A percentile compares a stretch with the other conserved stretches of the same genome.
Evolutionary conservation across 208 protist genomes (phyloP).

Genomic region (Herpetomonas tarakana): DNA sequence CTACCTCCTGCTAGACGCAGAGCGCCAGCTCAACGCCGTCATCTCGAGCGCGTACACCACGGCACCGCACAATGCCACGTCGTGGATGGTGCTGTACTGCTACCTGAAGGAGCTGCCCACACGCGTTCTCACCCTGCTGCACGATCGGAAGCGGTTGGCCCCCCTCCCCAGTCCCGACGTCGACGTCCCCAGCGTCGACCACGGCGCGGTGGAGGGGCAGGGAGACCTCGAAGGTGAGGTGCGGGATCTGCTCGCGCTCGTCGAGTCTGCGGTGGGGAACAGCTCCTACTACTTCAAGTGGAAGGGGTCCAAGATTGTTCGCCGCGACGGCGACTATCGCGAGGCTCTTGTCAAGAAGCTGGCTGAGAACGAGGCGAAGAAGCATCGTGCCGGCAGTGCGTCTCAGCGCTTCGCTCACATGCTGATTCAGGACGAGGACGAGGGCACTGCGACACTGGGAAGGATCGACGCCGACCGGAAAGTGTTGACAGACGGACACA

Average conservation of each 20-base stretch:
- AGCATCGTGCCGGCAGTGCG: background rate
- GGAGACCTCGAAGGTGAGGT: background rate
- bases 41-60: constrained; percentile 9
- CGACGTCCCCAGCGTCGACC: background rate
- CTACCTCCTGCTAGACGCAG: constrained; percentile 26
- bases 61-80: constrained; percentile 4
- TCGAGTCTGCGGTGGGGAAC: background rate
- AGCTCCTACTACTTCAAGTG: background rate
- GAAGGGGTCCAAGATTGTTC: background rate
- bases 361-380: background rate
- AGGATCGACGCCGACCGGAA: background rate
- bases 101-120: constrained; percentile 38
- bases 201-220: background rate
- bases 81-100: constrained; percentile 45
- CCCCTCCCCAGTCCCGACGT: background rate
- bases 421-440: background rate
- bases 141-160: constrained; percentile 14
- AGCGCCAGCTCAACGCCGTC: constrained; percentile 23
- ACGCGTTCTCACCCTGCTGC: constrained; percentile 5
- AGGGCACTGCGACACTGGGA: no score
- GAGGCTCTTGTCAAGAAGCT: background rate
- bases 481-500: background rate
- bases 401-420: constrained; percentile 1
- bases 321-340: background rate
- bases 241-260: background rate